Percentiles rank a stretch among this genome's conserved stretches.
phyloP scores from a whole-genome alignment of 495 filamentous ascomycete species.

The Paragyromitra xinjiangensis region DNA sequence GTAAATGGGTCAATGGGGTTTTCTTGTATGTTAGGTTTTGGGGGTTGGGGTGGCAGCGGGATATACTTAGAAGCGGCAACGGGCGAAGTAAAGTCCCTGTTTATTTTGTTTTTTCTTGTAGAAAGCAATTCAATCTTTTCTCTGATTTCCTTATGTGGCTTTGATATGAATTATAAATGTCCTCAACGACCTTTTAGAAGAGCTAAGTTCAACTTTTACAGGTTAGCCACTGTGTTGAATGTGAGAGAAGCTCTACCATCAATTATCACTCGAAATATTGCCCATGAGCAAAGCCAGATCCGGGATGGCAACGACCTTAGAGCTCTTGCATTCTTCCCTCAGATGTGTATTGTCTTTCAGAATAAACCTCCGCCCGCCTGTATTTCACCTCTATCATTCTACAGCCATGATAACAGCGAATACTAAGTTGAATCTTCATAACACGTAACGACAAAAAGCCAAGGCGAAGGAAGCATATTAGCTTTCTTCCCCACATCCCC shows the following conservation, averaged over 20 bases:
- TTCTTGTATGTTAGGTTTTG: conserved; percentile 34
- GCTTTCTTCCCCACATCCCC: conserved; percentile 1
- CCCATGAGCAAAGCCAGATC: neutral
- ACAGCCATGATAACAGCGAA: conserved; percentile 22
- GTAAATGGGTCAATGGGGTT: conserved; percentile 42
- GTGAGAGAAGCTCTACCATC: neutral
- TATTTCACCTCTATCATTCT: conserved; percentile 6
- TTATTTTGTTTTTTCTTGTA: conserved; percentile 52
- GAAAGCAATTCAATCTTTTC: conserved; percentile 53
- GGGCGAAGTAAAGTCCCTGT: conserved; percentile 41
- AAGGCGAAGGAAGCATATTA: conserved; percentile 23
- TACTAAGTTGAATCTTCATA: conserved; percentile 46
- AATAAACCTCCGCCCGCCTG: neutral
- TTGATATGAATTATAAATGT: neutral
- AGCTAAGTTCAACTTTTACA: neutral
- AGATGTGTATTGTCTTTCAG: neutral
- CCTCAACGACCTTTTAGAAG: neutral
- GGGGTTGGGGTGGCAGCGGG: conserved; percentile 8
- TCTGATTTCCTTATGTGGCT: conserved; percentile 24
- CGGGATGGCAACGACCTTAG: neutral
- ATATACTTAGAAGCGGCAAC: conserved; percentile 46
- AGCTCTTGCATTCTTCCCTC: neutral
- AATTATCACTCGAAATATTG: neutral
- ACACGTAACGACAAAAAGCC: conserved; percentile 31
- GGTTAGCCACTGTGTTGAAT: too few species aligned